These are phyloP conservation scores for Fusarium mundagurra DNA, from an alignment of 2,329 filamentous ascomycete species.

Conservation along the genomic window DNA sequence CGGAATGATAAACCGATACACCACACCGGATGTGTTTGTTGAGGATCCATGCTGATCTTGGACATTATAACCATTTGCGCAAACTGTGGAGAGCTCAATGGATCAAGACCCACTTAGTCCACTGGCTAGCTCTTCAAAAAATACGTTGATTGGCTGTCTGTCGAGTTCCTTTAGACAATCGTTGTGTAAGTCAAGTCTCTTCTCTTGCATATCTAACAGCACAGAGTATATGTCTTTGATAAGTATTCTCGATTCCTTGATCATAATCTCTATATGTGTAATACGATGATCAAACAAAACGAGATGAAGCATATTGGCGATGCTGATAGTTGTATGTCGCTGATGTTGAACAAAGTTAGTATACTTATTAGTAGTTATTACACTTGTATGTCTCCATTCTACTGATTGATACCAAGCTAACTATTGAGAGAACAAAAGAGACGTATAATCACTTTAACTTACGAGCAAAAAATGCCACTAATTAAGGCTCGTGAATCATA, in stretches of 20 bases:
- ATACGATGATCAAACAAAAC: neutral
- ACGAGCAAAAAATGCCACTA: neutral
- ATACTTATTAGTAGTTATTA: neutral
- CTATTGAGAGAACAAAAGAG: neutral
- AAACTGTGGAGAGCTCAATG: neutral
- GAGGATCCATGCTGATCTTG: accelerated
- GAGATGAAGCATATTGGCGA: neutral
- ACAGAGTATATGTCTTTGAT: neutral
- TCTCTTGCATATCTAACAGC: neutral
- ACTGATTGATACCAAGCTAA: neutral
- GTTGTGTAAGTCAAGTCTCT: neutral
- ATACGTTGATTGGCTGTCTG: neutral
- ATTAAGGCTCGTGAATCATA: too few species aligned
- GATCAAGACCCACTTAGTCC: neutral
- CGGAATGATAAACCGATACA: constrained; percentile 39
- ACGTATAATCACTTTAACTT: neutral
- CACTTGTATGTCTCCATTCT: neutral
- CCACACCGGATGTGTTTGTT: constrained; percentile 31
- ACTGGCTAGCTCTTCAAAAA: neutral
- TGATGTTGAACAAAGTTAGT: neutral
- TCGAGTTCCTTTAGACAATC: neutral
- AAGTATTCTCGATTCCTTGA: neutral
- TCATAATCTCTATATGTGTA: neutral
- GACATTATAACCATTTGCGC: accelerated
- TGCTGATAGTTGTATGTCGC: neutral